Evolutionary conservation across 257 asterid genomes (phyloP).

Genomic region (Cynanchum wilfordii): DNA sequence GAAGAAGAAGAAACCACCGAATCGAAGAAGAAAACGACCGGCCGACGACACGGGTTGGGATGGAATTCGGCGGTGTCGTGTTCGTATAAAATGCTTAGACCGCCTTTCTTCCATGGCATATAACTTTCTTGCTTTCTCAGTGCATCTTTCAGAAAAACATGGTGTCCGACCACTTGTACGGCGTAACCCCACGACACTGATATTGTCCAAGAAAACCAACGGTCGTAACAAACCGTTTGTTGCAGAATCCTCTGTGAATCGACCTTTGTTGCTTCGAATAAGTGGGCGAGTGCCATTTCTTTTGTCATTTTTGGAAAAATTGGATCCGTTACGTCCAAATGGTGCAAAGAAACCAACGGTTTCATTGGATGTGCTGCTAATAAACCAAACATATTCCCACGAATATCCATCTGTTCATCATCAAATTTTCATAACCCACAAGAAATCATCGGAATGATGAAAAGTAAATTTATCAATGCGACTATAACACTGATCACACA

Average conservation of each 20-base stretch:
- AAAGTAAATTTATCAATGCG: too few relatives aligned
- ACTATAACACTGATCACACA: too few relatives aligned
- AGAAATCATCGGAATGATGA: background rate
- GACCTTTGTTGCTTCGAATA: constrained; percentile 37
- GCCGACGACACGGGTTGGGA: constrained; percentile 54
- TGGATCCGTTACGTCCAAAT: constrained; percentile 43
- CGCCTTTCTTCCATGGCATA: constrained; percentile 47
- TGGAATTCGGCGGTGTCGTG: constrained; percentile 32
- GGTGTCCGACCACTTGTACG: constrained; percentile 48
- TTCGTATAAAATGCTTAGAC: constrained; percentile 19
- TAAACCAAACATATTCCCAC: constrained; percentile 63
- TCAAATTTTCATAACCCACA: constrained; percentile 1
- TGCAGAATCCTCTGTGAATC: constrained; percentile 71
- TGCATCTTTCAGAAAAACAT: constrained; percentile 43
- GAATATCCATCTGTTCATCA: constrained; percentile 59
- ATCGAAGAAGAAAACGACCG: constrained; percentile 40
- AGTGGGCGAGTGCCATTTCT: constrained; percentile 40
- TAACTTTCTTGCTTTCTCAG: constrained; percentile 48
- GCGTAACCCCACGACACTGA: constrained; percentile 90
- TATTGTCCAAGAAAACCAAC: constrained; percentile 68
- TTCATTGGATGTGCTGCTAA: constrained; percentile 60
- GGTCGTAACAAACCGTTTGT: constrained; percentile 72
- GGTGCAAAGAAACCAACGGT: constrained; percentile 73
- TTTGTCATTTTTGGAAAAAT: constrained; percentile 61
- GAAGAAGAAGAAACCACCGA: constrained; percentile 13